Conservation (phyloP, 202 grass and related monocot species). For the Saccharum hybrid region DNA sequence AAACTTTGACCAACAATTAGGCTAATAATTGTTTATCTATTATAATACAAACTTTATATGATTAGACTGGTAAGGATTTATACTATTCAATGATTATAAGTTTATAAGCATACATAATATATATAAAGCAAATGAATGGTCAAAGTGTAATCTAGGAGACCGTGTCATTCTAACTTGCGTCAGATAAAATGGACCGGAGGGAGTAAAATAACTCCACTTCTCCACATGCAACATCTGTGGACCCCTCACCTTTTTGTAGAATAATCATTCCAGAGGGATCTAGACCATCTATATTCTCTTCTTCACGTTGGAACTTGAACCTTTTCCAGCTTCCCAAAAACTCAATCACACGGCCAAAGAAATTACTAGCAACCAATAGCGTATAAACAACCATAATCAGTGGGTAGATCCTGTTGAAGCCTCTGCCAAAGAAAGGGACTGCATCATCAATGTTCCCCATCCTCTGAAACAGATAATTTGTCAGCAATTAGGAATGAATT, state of each 20-base stretch:
- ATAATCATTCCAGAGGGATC: constrained; percentile 97
- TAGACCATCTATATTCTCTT: constrained; percentile 87
- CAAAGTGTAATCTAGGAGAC: too few species aligned
- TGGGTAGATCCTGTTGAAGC: constrained; percentile 99
- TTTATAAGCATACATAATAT: too few species aligned
- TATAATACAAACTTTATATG: too few species aligned
- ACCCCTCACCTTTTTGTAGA: constrained; percentile 85
- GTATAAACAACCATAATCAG: constrained; percentile 99
- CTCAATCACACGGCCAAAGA: constrained; percentile 90
- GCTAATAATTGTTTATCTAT: too few species aligned
- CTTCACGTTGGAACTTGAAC: constrained; percentile 87
- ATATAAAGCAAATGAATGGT: too few species aligned
- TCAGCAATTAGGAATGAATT: constrained; percentile 35
- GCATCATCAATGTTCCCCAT: constrained; percentile 99
- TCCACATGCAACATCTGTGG: constrained; percentile 20
- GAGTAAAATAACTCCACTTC: constrained; percentile 16
- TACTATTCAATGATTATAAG: too few species aligned
- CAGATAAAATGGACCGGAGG: too few species aligned
- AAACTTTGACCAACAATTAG: too few species aligned
- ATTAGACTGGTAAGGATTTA: too few species aligned
- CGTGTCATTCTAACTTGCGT: too few species aligned
- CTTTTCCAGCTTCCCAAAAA: constrained; percentile 97
- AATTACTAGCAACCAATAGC: constrained; percentile 89
- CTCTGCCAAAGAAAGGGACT: constrained; percentile 98
- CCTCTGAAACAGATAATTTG: constrained; percentile 68